These are phyloP conservation scores for Suhomyces bribrorum DNA, from an alignment of 1,139 yeast genomes.

Conservation along the genomic window DNA sequence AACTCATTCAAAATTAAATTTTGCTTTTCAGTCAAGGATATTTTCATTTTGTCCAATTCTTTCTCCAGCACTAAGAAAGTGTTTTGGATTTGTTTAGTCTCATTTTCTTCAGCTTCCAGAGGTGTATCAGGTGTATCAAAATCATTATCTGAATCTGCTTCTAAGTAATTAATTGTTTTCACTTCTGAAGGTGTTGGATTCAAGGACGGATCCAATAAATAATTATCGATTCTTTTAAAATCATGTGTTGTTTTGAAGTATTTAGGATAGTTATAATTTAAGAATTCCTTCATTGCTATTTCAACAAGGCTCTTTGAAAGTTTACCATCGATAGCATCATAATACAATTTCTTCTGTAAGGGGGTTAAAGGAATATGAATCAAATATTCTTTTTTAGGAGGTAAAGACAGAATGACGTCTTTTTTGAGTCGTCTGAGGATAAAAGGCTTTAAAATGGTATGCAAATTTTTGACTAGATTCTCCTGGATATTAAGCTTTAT, in stretches of 20 bases:
- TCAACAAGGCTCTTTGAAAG: slow-evolving; percentile 44
- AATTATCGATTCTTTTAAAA: slow-evolving; percentile 39
- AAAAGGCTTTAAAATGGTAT: slow-evolving; percentile 86
- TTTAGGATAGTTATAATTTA: slow-evolving; percentile 32
- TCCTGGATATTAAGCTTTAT: slow-evolving; percentile 66
- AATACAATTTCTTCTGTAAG: slow-evolving; percentile 65
- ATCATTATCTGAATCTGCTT: slow-evolving; percentile 33
- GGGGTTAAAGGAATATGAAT: slow-evolving; percentile 69
- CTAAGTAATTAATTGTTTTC: slow-evolving; percentile 18
- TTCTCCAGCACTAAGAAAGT: background rate
- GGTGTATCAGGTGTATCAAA: slow-evolving; percentile 16
- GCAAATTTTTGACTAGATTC: slow-evolving; percentile 71
- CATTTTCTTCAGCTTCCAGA: background rate
- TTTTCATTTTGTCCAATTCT: background rate
- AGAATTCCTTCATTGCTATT: slow-evolving; percentile 48
- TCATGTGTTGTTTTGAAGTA: slow-evolving; percentile 20
- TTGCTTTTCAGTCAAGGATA: slow-evolving; percentile 16
- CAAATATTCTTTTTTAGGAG: slow-evolving; percentile 87
- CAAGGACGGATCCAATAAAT: slow-evolving; percentile 21
- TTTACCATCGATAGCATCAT: slow-evolving; percentile 52
- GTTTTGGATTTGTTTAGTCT: background rate
- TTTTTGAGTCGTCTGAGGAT: slow-evolving; percentile 76
- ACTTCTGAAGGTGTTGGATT: background rate
- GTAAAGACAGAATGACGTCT: slow-evolving; percentile 66
- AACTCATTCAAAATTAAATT: slow-evolving; percentile 19